phyloP scores from a whole-genome alignment of 371 early-diverging fungal species.

The Coemansia sp. region DNA sequence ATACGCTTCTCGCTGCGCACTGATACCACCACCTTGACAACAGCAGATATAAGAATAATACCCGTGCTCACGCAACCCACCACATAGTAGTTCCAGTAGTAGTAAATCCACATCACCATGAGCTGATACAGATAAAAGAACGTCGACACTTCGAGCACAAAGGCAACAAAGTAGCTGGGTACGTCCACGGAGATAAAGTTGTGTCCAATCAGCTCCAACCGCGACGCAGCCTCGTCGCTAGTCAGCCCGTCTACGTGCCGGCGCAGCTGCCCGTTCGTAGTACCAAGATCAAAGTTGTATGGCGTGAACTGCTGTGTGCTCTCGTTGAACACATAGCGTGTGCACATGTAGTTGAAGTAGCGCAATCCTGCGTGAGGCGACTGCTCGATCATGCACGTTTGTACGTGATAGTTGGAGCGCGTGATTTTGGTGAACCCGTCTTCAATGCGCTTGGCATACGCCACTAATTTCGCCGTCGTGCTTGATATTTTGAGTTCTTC shows the following conservation, averaged over 20 bases:
- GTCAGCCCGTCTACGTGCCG: slow-evolving; percentile 57
- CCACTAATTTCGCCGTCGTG: slow-evolving; percentile 48
- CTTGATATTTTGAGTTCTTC: slow-evolving; percentile 55
- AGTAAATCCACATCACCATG: slow-evolving; percentile 71
- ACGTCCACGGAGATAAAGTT: slow-evolving; percentile 71
- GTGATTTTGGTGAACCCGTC: slow-evolving; percentile 22
- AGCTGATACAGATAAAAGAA: slow-evolving; percentile 78
- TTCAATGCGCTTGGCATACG: slow-evolving; percentile 27
- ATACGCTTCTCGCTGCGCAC: slow-evolving; percentile 64
- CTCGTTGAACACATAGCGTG: slow-evolving; percentile 65
- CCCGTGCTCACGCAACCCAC: slow-evolving; percentile 71
- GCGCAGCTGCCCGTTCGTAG: slow-evolving; percentile 56
- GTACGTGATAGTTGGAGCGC: slow-evolving; percentile 21
- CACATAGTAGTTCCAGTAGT: slow-evolving; percentile 63
- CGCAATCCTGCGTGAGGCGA: slow-evolving; percentile 54
- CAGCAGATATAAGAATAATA: slow-evolving; percentile 69
- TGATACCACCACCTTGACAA: slow-evolving; percentile 67
- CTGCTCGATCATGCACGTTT: slow-evolving; percentile 52
- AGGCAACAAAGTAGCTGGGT: slow-evolving; percentile 58
- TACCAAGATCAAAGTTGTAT: slow-evolving; percentile 60
- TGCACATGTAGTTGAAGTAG: slow-evolving; percentile 77
- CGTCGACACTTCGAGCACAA: slow-evolving; percentile 63
- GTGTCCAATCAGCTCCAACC: slow-evolving; percentile 67
- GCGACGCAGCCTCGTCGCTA: slow-evolving; percentile 57
- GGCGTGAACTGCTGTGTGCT: slow-evolving; percentile 57